Evolutionary conservation across 2,329 filamentous ascomycete species (phyloP).

Genomic region (Thyridium curvatum): DNA sequence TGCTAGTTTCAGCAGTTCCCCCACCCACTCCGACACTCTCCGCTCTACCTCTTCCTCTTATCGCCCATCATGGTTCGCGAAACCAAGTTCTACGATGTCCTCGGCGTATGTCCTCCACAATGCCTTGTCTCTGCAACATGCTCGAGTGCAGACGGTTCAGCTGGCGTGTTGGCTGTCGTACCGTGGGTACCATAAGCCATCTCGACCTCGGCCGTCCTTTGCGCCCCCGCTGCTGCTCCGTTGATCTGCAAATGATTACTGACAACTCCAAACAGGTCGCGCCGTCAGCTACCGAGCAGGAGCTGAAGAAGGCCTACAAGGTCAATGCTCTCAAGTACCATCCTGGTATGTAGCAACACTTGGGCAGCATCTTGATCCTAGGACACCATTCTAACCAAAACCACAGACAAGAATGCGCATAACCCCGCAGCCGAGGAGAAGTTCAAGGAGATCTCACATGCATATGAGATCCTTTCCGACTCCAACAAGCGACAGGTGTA

Average conservation of each 20-base stretch:
- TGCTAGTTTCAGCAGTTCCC: not conserved
- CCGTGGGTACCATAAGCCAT: no score
- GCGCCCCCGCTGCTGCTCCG: no score
- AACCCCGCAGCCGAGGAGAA: constrained; percentile 92
- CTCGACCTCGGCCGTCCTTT: no score
- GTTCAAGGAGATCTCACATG: constrained; percentile 95
- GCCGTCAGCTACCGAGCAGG: constrained; percentile 72
- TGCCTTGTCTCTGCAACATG: not conserved
- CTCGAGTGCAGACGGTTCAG: no score
- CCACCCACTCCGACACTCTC: not conserved
- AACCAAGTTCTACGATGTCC: constrained; percentile 70
- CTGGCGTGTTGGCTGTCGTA: no score
- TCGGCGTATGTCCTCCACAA: constrained; percentile 55
- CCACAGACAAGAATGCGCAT: constrained; percentile 86
- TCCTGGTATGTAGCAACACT: constrained; percentile 54
- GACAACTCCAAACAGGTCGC: constrained; percentile 51
- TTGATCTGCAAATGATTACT: no score
- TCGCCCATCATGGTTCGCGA: constrained; percentile 65
- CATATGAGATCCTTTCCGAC: constrained; percentile 93
- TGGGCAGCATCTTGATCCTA: no score
- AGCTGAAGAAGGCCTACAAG: constrained; percentile 90
- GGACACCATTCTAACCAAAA: no score
- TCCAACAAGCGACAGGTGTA: constrained; percentile 86
- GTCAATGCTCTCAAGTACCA: constrained; percentile 77
- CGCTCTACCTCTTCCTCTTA: not conserved